Evolutionary conservation across 139 green algal species (phyloP).

Genomic region (Microglena sp.): DNA sequence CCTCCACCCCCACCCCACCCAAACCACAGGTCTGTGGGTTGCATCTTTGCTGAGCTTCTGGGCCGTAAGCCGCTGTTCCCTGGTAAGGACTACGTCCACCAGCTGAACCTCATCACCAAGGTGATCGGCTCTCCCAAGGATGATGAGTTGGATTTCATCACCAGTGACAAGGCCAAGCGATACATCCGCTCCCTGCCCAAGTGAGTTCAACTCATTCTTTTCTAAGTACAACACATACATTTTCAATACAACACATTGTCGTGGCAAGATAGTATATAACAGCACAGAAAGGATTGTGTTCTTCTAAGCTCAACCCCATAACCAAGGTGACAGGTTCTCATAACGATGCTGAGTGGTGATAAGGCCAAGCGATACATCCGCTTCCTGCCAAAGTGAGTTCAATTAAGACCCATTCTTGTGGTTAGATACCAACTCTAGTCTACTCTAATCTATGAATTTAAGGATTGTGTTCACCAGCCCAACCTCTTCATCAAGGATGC

Average conservation of each 20-base stretch:
- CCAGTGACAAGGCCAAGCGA: constrained; percentile 59
- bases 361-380: constrained; percentile 73
- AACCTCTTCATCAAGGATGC: constrained; percentile 70
- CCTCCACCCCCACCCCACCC: background rate
- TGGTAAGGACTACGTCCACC: constrained; percentile 67
- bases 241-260: background rate
- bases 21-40: constrained; percentile 59
- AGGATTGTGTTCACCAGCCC: background rate
- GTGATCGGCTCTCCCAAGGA: constrained; percentile 66
- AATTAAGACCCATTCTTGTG: background rate
- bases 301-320: background rate
- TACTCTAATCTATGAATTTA: background rate
- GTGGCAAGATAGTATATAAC: background rate
- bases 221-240: background rate
- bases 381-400: constrained; percentile 16
- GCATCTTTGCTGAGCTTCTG: constrained; percentile 84
- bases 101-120: constrained; percentile 41
- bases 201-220: background rate
- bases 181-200: constrained; percentile 35
- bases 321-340: constrained; percentile 63
- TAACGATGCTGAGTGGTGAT: constrained; percentile 60
- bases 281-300: background rate
- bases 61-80: constrained; percentile 75
- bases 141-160: constrained; percentile 69
- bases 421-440: background rate